Base-by-base conservation (phyloP, 2,329 filamentous ascomycete species). In the Aspergillus puulaauensis region DNA sequence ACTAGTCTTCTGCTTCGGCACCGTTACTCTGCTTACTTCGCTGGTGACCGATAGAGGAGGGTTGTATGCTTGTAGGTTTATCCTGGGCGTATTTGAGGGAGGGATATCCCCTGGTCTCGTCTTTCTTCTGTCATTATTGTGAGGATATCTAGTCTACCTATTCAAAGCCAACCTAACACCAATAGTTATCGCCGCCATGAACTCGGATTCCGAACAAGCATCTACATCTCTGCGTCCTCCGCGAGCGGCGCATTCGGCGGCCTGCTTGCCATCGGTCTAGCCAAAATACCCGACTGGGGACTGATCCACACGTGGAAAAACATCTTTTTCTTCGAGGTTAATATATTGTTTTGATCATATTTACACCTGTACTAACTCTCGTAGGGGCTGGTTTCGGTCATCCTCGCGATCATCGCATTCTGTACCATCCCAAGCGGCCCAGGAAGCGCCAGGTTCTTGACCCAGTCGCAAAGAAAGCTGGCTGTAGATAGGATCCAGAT, bases 161-260 rank as follows among this genome's bases (percentile, higher is more conserved):
- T 21, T 2, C 4, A 15, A 17, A 21, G 11, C 6, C 11, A 14
- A 24, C 1, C 49, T 52, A 27, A 52, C 8, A 17, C 8, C 19
- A 5, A 15, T n/a, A 54, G 56, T 31, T 61, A 61, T 27, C 56
- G 52, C 7, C 55, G 58, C 8, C 58, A 60, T 43, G 58, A 60
- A 31, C 39, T 56, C 12, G 58, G 58, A 2, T 48, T 60, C 8
- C 41, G 58, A 21, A 60, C 54, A 23, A 55, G 54, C 21, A 60
- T 60, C 6, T 60, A 57, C 31, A 57, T 60, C 47, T 60, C 58
- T 11, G 58, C 58, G 4, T 56, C 55, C 6, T 57, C 58, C 1
- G 58, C 58, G 1, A 56, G 54, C 12, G 58, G 58, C 12, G 58
- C 58, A 12, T 61, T 61, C 19, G 56, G 56, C n/a, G 58, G 58